Percentiles rank a stretch among this genome's conserved stretches.
phyloP scores from a whole-genome alignment of 495 filamentous ascomycete species.

The Jackrogersella multiformis region DNA sequence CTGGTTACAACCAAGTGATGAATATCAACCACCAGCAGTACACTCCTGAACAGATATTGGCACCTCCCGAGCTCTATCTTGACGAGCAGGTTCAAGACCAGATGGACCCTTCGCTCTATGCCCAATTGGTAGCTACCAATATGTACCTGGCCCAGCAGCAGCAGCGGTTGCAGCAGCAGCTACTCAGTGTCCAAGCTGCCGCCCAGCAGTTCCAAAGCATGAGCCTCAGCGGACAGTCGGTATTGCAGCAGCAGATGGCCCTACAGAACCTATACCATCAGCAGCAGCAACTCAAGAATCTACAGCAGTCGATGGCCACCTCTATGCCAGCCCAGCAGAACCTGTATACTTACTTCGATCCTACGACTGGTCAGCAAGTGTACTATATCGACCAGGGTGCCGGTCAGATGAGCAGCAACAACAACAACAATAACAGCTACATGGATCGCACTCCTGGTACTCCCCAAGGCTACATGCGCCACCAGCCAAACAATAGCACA shows the following conservation, averaged over 20 bases:
- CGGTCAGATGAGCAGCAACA: constrained; percentile 53
- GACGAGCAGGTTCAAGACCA: constrained; percentile 69
- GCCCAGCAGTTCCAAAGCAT: constrained; percentile 82
- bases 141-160: constrained; percentile 88
- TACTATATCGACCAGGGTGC: constrained; percentile 64
- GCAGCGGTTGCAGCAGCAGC: constrained; percentile 76
- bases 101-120: constrained; percentile 84
- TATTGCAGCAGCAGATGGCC: constrained; percentile 53
- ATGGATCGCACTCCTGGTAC: constrained; percentile 43
- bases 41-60: constrained; percentile 81
- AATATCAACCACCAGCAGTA: constrained; percentile 55
- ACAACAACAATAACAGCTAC: constrained; percentile 22
- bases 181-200: constrained; percentile 64
- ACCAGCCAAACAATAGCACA: constrained; percentile 54
- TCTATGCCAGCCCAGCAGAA: constrained; percentile 57
- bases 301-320: constrained; percentile 72
- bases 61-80: constrained; percentile 79
- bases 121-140: constrained; percentile 85
- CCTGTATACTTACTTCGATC: constrained; percentile 84
- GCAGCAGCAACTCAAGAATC: constrained; percentile 76
- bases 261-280: constrained; percentile 60
- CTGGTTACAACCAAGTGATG: constrained; percentile 43
- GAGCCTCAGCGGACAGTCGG: constrained; percentile 62
- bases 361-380: constrained; percentile 79
- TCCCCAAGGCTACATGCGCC: constrained; percentile 47